phyloP scores from a whole-genome alignment of 352 stramenopile species.

The Saprolegnia parasitica region DNA sequence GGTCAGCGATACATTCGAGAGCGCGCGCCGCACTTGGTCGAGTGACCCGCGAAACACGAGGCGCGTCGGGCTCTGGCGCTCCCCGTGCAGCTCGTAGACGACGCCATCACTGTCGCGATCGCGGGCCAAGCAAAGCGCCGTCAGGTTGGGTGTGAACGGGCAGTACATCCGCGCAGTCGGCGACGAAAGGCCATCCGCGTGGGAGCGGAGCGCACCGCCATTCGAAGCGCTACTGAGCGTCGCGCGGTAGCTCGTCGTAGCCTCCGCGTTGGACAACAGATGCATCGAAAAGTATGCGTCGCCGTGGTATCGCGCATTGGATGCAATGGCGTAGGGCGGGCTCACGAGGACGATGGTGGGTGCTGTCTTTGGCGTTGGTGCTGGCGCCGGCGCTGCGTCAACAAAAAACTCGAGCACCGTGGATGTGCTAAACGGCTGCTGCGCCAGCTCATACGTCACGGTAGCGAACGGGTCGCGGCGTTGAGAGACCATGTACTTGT shows the following conservation, averaged over 20 bases:
- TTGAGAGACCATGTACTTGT: neutral
- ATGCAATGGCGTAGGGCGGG: neutral
- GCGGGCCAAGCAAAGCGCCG: slow-evolving; percentile 5
- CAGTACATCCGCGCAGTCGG: neutral
- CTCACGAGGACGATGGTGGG: neutral
- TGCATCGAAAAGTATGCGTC: neutral
- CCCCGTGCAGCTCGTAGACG: slow-evolving; percentile 6
- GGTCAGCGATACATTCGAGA: neutral
- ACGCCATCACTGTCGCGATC: neutral
- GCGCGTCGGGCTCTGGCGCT: neutral
- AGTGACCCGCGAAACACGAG: neutral
- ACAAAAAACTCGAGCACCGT: slow-evolving; percentile 8
- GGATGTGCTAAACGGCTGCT: neutral
- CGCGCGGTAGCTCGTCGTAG: neutral
- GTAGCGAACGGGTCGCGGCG: slow-evolving; percentile 11
- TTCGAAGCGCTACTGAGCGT: neutral
- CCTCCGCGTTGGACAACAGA: neutral
- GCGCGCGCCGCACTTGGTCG: neutral
- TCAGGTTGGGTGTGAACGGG: neutral
- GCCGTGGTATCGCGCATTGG: neutral
- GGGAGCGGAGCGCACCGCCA: neutral
- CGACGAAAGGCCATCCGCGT: neutral
- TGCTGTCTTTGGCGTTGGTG: neutral
- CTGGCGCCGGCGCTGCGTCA: neutral
- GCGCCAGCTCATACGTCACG: neutral